Conservation (phyloP, 78 protist species). For the Chrysochromulina tobinii region DNA sequence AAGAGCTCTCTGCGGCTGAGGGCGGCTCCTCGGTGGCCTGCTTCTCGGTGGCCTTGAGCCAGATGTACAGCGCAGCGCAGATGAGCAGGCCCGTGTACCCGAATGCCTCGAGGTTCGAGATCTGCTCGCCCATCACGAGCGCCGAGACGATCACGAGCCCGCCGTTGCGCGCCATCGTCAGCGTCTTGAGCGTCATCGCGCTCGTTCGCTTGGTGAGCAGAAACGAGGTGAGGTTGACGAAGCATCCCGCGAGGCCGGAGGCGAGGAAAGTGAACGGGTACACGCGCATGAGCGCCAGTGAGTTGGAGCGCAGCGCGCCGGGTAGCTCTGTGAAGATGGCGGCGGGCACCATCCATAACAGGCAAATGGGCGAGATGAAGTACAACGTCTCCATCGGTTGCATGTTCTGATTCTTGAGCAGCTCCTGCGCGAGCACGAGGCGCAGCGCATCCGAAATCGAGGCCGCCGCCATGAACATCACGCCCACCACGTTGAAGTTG, state of each 20-base stretch:
- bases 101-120: neutral
- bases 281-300: neutral
- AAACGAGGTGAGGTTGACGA: neutral
- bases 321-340: neutral
- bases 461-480: neutral
- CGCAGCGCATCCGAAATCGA: neutral
- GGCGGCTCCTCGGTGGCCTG: too few species aligned
- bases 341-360: neutral
- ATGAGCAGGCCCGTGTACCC: neutral
- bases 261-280: neutral
- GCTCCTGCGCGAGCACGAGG: neutral
- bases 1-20: too few species aligned
- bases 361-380: neutral
- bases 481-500: neutral
- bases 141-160: neutral
- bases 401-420: neutral
- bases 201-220: neutral
- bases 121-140: neutral
- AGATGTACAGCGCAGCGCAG: neutral
- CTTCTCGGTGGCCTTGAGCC: neutral
- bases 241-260: neutral
- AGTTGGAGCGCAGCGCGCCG: neutral
- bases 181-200: neutral
- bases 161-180: neutral
- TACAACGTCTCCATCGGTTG: neutral